A percentile compares a stretch with the other conserved stretches of the same genome.
phyloP scores from a whole-genome alignment of 345 rosid genomes.

The Brassica carinata region DNA sequence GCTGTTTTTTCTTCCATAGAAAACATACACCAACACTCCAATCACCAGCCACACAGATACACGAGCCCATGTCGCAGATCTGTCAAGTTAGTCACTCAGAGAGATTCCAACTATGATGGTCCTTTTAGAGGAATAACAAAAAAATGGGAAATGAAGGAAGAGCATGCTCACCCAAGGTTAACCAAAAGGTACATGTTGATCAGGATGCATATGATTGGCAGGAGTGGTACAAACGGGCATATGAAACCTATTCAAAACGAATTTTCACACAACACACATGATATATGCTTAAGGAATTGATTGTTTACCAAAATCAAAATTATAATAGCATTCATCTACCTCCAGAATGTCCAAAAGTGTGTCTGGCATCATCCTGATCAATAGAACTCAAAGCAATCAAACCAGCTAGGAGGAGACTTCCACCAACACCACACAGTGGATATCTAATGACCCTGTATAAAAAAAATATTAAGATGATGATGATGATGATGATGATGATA shows the following conservation, averaged over 20 bases:
- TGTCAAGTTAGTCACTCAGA: slow-evolving; percentile 28
- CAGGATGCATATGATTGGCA: slow-evolving; percentile 74
- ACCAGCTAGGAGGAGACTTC: slow-evolving; percentile 70
- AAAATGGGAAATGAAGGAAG: not conserved
- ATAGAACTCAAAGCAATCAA: slow-evolving; percentile 68
- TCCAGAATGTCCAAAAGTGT: slow-evolving; percentile 89
- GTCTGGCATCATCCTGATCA: slow-evolving; percentile 89
- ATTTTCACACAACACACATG: not conserved
- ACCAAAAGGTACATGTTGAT: slow-evolving; percentile 86
- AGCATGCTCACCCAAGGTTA: slow-evolving; percentile 75
- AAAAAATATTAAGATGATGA: too few species aligned
- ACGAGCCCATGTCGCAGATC: slow-evolving; percentile 75
- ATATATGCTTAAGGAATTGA: not conserved
- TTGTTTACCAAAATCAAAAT: not conserved
- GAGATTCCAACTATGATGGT: not conserved
- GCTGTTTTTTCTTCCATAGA: slow-evolving; percentile 76
- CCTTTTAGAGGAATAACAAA: not conserved
- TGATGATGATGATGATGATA: not conserved
- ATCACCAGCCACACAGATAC: slow-evolving; percentile 70
- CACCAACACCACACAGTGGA: slow-evolving; percentile 71
- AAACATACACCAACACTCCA: slow-evolving; percentile 62
- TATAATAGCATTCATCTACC: slow-evolving; percentile 46
- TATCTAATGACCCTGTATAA: slow-evolving; percentile 55
- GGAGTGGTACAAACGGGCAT: slow-evolving; percentile 37
- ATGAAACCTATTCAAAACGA: slow-evolving; percentile 61